Base-by-base conservation (phyloP, 208 protist genomes). In the Plasmodiophora brassicae region DNA sequence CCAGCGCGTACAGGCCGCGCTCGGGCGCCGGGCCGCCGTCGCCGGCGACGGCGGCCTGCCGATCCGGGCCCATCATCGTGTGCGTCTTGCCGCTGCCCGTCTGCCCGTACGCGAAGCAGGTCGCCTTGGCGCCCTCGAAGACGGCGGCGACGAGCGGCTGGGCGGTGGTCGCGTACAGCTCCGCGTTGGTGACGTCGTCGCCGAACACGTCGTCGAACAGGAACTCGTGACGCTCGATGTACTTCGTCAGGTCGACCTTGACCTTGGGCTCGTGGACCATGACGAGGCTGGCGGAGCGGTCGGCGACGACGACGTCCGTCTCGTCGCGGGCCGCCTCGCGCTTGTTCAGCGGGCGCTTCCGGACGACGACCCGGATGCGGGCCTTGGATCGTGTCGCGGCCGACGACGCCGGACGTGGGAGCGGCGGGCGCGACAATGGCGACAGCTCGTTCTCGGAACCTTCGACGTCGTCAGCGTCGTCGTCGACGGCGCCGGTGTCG, bases 61-160 rank as follows among this genome's bases (percentile, higher is more conserved):
- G 5, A 1, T 43, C 87, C 94, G 91, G 71, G 93, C 97, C 92
- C 83, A 92, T 89, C 93, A 94, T 93, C 5, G 92, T 94, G 46
- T 89, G 93, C 20, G 78, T 89, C 39, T 88, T 89, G n/a, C 84
- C 84, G 46, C 45, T 71, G 39, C 53, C 89, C n/a, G 97, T 98
- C 89, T 98, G 97, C 35, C 97, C 97, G 89, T 98, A 99, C 28
- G 97, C 96, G 91, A 98, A 98, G 90, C 96, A 98, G 10, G 97
- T 98, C 0, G 96, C 97, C 44, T 97, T 97, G 45, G 96, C 96
- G 60, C 96, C 90, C 65, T 93, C 94, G 90, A 98, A 98, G 1
- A 99, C 94, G n/a, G 95, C 96, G 54, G 97, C 95, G 44, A 98
- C 94, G 0, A 99, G 93, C 38, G 96, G 96, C 39, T 94, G 90